Evolutionary conservation across 1,284 basidiomycete species (phyloP).

Genomic region (Ustilago nuda): DNA sequence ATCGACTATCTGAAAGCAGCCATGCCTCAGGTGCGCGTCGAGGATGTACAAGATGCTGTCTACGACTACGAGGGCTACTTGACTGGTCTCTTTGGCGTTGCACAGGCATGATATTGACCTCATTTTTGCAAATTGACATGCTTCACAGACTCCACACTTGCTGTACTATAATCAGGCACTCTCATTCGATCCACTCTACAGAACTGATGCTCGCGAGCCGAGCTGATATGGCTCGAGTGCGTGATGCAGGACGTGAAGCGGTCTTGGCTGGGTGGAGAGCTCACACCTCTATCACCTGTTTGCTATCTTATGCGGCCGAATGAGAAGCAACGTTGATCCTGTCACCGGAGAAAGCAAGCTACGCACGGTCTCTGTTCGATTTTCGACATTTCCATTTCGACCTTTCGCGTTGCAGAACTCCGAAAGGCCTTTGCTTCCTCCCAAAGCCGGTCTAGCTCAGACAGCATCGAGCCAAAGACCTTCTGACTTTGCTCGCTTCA

Average conservation of each 20-base stretch:
- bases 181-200: not conserved
- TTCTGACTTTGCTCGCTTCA: not conserved
- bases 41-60: slow-evolving; percentile 54
- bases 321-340: not conserved
- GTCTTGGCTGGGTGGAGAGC: too few species aligned
- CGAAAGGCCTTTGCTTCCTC: not conserved
- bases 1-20: slow-evolving; percentile 79
- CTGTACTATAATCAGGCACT: slow-evolving; percentile 21
- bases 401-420: slow-evolving; percentile 5
- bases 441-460: not conserved
- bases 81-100: slow-evolving; percentile 49
- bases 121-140: not conserved
- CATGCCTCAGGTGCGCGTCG: slow-evolving; percentile 58
- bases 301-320: slow-evolving; percentile 6
- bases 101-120: slow-evolving; percentile 12
- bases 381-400: slow-evolving; percentile 2
- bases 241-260: not conserved
- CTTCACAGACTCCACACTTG: slow-evolving; percentile 1
- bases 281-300: not conserved
- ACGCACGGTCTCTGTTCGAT: slow-evolving; percentile 11
- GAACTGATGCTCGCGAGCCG: not conserved
- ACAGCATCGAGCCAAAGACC: not conserved
- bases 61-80: slow-evolving; percentile 64
- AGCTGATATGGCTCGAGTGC: not conserved
- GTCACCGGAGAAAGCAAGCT: slow-evolving; percentile 9